A percentile compares a stretch with the other conserved stretches of the same genome.
Evolutionary conservation across 2,329 filamentous ascomycete species (phyloP).

Genomic region (Phialophora expanda): DNA sequence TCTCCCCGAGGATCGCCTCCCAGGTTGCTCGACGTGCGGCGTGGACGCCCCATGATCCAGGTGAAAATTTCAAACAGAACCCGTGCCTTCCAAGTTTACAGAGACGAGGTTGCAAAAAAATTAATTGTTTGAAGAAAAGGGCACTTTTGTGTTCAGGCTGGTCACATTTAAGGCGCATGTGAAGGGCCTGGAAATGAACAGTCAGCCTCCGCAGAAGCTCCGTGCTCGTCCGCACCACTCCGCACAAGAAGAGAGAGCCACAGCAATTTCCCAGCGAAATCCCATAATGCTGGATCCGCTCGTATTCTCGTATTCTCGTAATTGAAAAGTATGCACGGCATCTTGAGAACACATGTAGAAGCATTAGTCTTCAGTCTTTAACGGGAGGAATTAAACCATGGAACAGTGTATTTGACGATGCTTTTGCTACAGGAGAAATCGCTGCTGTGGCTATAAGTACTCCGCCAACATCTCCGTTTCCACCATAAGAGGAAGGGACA

Average conservation of each 20-base stretch:
- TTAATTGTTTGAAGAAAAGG: not conserved
- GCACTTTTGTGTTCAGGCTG: not conserved
- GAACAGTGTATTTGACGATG: slow-evolving; percentile 1
- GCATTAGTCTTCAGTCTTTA: not conserved
- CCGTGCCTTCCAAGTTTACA: slow-evolving; percentile 11
- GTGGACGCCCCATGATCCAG: slow-evolving; percentile 41
- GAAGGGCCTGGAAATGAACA: slow-evolving; percentile 12
- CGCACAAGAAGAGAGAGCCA: not conserved
- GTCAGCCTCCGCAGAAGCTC: slow-evolving; percentile 17
- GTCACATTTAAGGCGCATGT: slow-evolving; percentile 9
- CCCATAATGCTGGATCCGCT: not conserved
- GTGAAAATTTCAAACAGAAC: not conserved
- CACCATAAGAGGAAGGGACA: not conserved
- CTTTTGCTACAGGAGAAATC: slow-evolving; percentile 14
- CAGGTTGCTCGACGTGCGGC: slow-evolving; percentile 52
- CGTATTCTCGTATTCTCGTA: not conserved
- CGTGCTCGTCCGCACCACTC: slow-evolving; percentile 9
- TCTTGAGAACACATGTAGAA: not conserved
- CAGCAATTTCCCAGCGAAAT: slow-evolving; percentile 18
- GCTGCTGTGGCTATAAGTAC: not conserved
- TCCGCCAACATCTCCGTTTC: slow-evolving; percentile 1
- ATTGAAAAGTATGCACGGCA: not conserved
- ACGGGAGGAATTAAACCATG: not conserved
- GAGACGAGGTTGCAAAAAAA: slow-evolving; percentile 2
- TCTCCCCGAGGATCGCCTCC: slow-evolving; percentile 55